Conservation (phyloP, 345 rosid species). For the Raphanus raphanistrum region DNA sequence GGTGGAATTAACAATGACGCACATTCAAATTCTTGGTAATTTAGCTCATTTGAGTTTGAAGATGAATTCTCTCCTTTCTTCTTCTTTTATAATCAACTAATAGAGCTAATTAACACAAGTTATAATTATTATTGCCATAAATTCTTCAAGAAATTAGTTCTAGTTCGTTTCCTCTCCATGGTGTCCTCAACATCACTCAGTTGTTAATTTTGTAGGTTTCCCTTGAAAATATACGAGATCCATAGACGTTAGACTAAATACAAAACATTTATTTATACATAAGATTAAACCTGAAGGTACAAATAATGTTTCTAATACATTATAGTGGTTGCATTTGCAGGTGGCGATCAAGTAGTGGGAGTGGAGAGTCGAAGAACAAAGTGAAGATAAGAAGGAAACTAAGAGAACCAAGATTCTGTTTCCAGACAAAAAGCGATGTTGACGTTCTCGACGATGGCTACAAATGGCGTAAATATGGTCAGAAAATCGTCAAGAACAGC, state of each 20-base stretch:
- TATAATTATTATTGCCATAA: neutral
- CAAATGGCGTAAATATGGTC: slow-evolving; percentile 98
- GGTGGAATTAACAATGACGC: slow-evolving; percentile 29
- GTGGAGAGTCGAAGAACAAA: slow-evolving; percentile 63
- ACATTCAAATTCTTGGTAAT: slow-evolving; percentile 40
- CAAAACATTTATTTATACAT: no score
- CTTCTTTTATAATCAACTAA: neutral
- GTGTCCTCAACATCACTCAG: neutral
- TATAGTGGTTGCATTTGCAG: slow-evolving; percentile 35
- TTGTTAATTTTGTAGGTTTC: neutral
- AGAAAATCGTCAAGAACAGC: slow-evolving; percentile 95
- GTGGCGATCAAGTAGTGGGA: slow-evolving; percentile 67
- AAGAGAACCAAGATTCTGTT: slow-evolving; percentile 97
- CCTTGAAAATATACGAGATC: neutral
- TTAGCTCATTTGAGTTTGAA: neutral
- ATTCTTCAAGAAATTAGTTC: neutral
- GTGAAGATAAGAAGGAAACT: slow-evolving; percentile 82
- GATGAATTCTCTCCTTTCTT: neutral
- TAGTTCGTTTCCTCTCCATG: neutral
- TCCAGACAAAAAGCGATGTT: slow-evolving; percentile 92
- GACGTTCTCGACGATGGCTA: slow-evolving; percentile 98
- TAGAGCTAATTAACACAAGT: neutral
- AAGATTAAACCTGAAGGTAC: neutral
- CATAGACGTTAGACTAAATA: neutral
- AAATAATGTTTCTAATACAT: neutral